A percentile compares a stretch with the other conserved stretches of the same genome.
phyloP scores from a whole-genome alignment of 2,329 filamentous ascomycete genomes.

The Ophiognomonia clavigignenti-juglandacearum region DNA sequence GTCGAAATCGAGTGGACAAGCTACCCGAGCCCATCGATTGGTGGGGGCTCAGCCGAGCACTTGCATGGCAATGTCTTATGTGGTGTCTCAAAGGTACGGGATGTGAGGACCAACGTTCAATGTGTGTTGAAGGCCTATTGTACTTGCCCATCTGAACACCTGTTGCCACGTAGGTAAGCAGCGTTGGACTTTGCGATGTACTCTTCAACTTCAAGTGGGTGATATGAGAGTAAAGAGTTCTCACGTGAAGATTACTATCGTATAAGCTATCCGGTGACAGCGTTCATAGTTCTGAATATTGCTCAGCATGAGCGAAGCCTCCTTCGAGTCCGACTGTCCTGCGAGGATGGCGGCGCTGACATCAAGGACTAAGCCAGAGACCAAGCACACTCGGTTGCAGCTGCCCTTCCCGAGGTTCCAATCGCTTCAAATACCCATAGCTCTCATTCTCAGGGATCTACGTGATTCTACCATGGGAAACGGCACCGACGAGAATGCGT shows the following conservation, averaged over 20 bases:
- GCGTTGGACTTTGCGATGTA: no score
- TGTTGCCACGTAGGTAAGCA: no score
- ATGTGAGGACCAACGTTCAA: not conserved
- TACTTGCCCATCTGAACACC: no score
- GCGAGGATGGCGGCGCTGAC: no score
- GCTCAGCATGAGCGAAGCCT: no score
- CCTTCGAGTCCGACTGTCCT: no score
- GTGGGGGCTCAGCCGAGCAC: constrained; percentile 7
- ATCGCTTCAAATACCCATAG: not conserved
- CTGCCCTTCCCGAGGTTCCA: not conserved
- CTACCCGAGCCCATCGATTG: constrained; percentile 12
- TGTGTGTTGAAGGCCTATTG: not conserved
- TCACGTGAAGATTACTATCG: no score
- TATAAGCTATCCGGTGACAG: no score
- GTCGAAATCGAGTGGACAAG: constrained; percentile 9
- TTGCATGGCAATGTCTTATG: constrained; percentile 14
- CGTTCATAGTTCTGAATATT: no score
- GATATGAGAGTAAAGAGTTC: no score
- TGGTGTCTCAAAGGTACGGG: not conserved
- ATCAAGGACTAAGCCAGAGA: no score
- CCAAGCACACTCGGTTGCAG: not conserved
- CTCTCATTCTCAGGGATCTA: not conserved
- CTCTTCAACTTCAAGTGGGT: no score
- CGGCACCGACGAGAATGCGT: not conserved
- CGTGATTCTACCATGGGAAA: not conserved